A percentile compares a stretch with the other conserved stretches of the same genome.
Evolutionary conservation across 1,139 yeast genomes (phyloP).

Genomic region (Sugiyamaella japonica): DNA sequence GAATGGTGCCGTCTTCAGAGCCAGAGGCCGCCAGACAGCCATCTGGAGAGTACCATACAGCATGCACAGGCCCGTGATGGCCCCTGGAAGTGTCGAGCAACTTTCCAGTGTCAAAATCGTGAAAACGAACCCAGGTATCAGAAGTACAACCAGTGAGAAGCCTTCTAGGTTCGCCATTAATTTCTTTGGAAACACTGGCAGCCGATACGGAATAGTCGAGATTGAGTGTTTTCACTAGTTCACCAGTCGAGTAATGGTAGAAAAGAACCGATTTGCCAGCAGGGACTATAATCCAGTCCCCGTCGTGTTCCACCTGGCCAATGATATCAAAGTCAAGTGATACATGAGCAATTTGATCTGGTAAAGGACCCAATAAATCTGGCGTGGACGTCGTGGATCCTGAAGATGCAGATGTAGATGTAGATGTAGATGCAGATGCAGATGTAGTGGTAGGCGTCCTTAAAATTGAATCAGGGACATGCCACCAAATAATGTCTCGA

Average conservation of each 20-base stretch:
- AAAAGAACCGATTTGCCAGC: constrained; percentile 35
- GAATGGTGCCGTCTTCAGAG: constrained; percentile 65
- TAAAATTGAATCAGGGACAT: constrained; percentile 25
- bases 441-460: background rate
- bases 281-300: constrained; percentile 33
- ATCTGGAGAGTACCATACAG: constrained; percentile 41
- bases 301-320: constrained; percentile 36
- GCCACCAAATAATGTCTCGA: constrained; percentile 39
- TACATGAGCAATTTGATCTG: constrained; percentile 22
- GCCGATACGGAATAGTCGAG: constrained; percentile 39
- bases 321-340: constrained; percentile 27
- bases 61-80: constrained; percentile 45
- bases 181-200: constrained; percentile 33
- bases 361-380: background rate
- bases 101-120: constrained; percentile 36
- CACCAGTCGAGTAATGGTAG: constrained; percentile 30
- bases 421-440: constrained; percentile 2
- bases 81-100: constrained; percentile 38
- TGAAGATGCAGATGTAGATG: constrained; percentile 1
- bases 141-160: constrained; percentile 38
- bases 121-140: constrained; percentile 42
- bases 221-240: constrained; percentile 28
- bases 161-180: constrained; percentile 24
- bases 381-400: background rate
- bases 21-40: constrained; percentile 56